Evolutionary conservation across 2,329 filamentous ascomycete species (phyloP).

Genomic region (Fusarium sp.): DNA sequence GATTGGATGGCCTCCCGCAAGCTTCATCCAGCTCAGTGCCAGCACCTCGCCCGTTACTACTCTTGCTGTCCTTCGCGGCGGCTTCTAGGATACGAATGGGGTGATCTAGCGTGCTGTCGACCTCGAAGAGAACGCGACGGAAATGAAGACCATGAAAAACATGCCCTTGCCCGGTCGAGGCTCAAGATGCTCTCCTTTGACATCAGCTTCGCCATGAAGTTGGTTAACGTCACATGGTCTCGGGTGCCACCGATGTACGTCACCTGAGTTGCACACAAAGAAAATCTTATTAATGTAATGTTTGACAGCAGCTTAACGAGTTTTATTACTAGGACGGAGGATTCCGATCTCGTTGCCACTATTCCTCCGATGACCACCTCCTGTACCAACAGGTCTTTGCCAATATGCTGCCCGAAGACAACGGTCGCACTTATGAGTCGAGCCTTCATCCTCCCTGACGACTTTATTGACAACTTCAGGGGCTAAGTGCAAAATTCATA

Average conservation of each 20-base stretch:
- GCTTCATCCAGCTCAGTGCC: neutral
- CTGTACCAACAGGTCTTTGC: conserved; percentile 63
- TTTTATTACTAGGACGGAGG: conserved; percentile 13
- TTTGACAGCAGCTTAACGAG: neutral
- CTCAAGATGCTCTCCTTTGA: conserved; percentile 34
- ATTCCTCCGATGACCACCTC: conserved; percentile 53
- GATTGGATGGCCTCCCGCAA: neutral
- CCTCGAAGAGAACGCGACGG: conserved; percentile 42
- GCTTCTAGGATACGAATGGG: conserved; percentile 42
- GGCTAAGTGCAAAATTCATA: conserved; percentile 69
- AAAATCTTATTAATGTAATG: neutral
- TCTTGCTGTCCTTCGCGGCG: conserved; percentile 38
- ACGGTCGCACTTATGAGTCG: conserved; percentile 47
- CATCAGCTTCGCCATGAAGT: conserved; percentile 44
- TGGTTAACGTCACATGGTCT: conserved; percentile 34
- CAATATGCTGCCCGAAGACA: conserved; percentile 63
- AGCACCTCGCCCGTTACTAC: neutral
- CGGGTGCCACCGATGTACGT: conserved; percentile 26
- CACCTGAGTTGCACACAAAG: no score
- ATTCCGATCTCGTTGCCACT: conserved; percentile 10
- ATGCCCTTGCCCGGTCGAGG: conserved; percentile 27
- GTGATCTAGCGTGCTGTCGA: conserved; percentile 37
- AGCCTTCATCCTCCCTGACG: neutral
- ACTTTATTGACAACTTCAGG: conserved; percentile 57
- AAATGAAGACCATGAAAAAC: conserved; percentile 34